These are phyloP conservation scores for Parachlorella kessleri DNA, from an alignment of 139 green algal species.

Conservation along the genomic window DNA sequence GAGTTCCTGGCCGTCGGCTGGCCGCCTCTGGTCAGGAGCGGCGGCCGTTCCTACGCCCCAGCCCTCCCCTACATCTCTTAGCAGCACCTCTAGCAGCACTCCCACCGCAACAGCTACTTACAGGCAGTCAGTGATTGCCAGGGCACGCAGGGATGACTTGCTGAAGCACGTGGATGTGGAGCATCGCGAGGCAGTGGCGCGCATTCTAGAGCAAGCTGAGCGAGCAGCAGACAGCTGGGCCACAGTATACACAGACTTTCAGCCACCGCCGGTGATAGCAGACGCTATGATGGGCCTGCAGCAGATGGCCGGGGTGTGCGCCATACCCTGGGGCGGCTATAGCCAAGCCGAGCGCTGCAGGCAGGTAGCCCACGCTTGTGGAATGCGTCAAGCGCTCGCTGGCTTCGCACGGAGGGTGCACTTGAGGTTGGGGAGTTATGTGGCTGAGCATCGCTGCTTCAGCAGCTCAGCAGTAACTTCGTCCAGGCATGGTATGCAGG, in stretches of 20 bases:
- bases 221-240: conserved; percentile 38
- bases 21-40: too few relatives aligned
- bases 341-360: conserved; percentile 62
- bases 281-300: conserved; percentile 50
- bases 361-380: not conserved
- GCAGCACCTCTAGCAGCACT: too few relatives aligned
- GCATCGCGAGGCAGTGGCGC: conserved; percentile 54
- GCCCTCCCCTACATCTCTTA: too few relatives aligned
- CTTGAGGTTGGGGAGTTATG: too few relatives aligned
- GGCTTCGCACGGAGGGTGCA: too few relatives aligned
- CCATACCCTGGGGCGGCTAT: conserved; percentile 71
- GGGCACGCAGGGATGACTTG: conserved; percentile 28
- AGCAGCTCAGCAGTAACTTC: not conserved
- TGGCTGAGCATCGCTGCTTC: not conserved
- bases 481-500: not conserved
- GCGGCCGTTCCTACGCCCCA: too few relatives aligned
- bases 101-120: too few relatives aligned
- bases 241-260: conserved; percentile 44
- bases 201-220: conserved; percentile 67
- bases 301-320: conserved; percentile 43
- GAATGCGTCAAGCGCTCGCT: too few relatives aligned
- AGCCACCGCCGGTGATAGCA: conserved; percentile 56
- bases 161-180: conserved; percentile 39
- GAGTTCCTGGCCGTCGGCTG: too few relatives aligned
- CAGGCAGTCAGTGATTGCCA: too few relatives aligned